These are phyloP conservation scores for Hippophae rhamnoides DNA, from an alignment of 306 rosid species.

Conservation along the genomic window DNA sequence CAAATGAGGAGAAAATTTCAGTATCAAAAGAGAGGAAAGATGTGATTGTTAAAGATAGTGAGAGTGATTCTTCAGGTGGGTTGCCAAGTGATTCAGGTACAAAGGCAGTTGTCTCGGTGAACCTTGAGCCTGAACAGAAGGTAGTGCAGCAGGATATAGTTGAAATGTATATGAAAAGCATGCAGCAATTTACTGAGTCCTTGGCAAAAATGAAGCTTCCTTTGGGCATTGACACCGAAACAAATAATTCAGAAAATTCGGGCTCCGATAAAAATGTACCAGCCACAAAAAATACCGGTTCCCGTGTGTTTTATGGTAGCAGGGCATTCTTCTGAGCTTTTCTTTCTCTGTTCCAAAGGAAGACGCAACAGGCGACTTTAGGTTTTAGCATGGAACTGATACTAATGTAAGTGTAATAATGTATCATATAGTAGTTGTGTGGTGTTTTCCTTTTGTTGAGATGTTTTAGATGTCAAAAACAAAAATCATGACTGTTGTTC, in stretches of 20 bases:
- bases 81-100: constrained; percentile 31
- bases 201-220: constrained; percentile 96
- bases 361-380: constrained; percentile 38
- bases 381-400: constrained; percentile 42
- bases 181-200: constrained; percentile 95
- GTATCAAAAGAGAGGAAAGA: constrained; percentile 27
- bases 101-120: constrained; percentile 46
- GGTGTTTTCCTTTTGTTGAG: constrained; percentile 35
- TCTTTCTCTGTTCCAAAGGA: constrained; percentile 28
- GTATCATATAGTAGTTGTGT: constrained; percentile 25
- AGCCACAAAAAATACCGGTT: constrained; percentile 38
- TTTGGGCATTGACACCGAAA: constrained; percentile 46
- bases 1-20: constrained; percentile 29
- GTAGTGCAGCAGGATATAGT: constrained; percentile 94
- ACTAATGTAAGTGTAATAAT: constrained; percentile 43
- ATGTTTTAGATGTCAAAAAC: constrained; percentile 31
- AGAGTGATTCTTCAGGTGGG: constrained; percentile 42
- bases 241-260: constrained; percentile 62
- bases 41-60: constrained; percentile 40
- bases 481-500: constrained; percentile 39
- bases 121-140: constrained; percentile 55
- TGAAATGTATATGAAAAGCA: constrained; percentile 95
- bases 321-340: constrained; percentile 81
- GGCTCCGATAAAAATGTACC: constrained; percentile 53
- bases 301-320: constrained; percentile 91